Evolutionary conservation across 305 asterid species (phyloP).

Genomic region (Coffea humblotiana): DNA sequence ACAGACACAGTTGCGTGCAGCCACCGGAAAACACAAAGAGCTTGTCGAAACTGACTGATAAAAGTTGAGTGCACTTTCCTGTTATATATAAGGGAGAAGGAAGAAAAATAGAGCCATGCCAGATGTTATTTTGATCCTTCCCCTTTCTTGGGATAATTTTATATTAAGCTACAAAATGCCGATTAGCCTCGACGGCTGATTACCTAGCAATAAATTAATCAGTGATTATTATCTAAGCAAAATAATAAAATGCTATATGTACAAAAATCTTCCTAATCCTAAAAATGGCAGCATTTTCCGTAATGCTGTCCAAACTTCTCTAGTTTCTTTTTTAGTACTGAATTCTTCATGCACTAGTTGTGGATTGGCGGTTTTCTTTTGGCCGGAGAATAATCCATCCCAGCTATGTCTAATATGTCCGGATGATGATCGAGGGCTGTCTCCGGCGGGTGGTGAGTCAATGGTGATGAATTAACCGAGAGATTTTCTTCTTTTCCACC

Average conservation of each 20-base stretch:
- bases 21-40: background rate
- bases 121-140: background rate
- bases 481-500: constrained; percentile 26
- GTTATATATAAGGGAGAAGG: no score
- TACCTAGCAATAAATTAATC: background rate
- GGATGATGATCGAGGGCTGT: constrained; percentile 29
- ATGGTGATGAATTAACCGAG: constrained; percentile 15
- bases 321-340: background rate
- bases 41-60: constrained; percentile 4
- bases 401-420: constrained; percentile 41
- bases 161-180: background rate
- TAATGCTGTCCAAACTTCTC: constrained; percentile 35
- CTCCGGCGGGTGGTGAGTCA: constrained; percentile 8
- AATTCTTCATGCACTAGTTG: constrained; percentile 31
- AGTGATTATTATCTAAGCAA: background rate
- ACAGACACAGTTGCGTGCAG: background rate
- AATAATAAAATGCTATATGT: constrained; percentile 25
- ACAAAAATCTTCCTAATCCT: constrained; percentile 39
- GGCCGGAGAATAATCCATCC: constrained; percentile 81
- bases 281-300: constrained; percentile 50
- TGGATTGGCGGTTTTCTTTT: constrained; percentile 67
- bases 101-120: background rate
- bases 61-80: constrained; percentile 19
- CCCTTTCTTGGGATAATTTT: background rate
- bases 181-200: background rate